Evolutionary conservation across 306 rosid genomes (phyloP).

Genomic region (Citrullus amarus): DNA sequence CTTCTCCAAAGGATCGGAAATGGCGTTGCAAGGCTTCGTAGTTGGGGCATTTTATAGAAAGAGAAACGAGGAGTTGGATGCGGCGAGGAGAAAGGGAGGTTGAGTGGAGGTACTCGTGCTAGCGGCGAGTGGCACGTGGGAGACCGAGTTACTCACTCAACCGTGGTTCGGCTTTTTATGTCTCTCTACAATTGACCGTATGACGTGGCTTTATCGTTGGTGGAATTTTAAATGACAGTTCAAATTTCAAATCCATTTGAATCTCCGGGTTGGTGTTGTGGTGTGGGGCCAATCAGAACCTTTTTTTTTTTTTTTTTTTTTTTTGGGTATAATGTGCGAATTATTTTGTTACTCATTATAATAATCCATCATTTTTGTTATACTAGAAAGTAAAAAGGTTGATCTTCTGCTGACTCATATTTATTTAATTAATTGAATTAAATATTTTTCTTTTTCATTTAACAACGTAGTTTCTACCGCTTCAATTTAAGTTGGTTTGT

Average conservation of each 20-base stretch:
- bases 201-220: not conserved
- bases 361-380: too few relatives aligned
- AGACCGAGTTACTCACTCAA: not conserved
- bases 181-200: not conserved
- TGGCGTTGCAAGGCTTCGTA: too few relatives aligned
- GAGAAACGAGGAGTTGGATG: not conserved
- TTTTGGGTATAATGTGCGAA: too few relatives aligned
- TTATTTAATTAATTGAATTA: too few relatives aligned
- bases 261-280: not conserved
- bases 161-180: conserved; percentile 9
- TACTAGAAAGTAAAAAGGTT: too few relatives aligned
- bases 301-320: too few relatives aligned
- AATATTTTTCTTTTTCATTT: too few relatives aligned
- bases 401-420: too few relatives aligned
- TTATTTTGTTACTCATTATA: too few relatives aligned
- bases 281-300: too few relatives aligned
- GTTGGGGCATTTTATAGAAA: conserved; percentile 8
- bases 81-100: not conserved
- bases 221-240: not conserved
- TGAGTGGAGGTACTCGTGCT: not conserved
- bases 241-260: not conserved
- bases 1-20: conserved; percentile 18
- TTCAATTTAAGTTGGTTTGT: too few relatives aligned
- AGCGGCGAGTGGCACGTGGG: not conserved
- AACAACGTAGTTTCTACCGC: too few relatives aligned